These are phyloP conservation scores for Coemansia sp. DNA, from an alignment of 192 early-diverging fungal species.

Conservation along the genomic window DNA sequence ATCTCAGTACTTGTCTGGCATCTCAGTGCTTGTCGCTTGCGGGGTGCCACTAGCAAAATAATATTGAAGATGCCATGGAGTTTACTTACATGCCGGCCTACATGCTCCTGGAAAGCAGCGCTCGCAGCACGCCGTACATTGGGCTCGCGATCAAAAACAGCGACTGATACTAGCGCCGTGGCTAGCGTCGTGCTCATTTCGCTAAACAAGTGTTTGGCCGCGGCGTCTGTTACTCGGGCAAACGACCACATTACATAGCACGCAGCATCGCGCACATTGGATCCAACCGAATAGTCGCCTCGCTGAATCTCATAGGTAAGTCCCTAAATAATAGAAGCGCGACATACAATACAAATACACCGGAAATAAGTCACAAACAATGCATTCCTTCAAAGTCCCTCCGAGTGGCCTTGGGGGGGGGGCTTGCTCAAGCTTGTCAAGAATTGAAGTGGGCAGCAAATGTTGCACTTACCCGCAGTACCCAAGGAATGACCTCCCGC, in stretches of 20 bases:
- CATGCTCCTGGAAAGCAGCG: slow-evolving; percentile 98
- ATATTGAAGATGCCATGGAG: neutral
- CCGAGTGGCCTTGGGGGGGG: too few species aligned
- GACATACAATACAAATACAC: neutral
- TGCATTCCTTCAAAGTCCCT: neutral
- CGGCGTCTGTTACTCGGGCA: slow-evolving; percentile 80
- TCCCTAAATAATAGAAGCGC: slow-evolving; percentile 53
- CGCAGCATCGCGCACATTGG: slow-evolving; percentile 92
- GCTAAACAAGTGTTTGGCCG: slow-evolving; percentile 53
- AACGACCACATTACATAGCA: slow-evolving; percentile 99
- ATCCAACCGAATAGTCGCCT: slow-evolving; percentile 87
- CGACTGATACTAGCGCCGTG: slow-evolving; percentile 71
- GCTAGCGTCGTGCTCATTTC: slow-evolving; percentile 67
- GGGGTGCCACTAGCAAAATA: neutral
- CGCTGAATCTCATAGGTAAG: slow-evolving; percentile 86
- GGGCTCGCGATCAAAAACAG: slow-evolving; percentile 89
- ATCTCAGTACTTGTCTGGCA: neutral
- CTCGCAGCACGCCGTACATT: slow-evolving; percentile 89
- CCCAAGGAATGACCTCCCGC: slow-evolving; percentile 74
- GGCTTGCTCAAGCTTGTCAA: too few species aligned
- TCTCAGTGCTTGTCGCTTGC: too few species aligned
- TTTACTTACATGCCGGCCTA: slow-evolving; percentile 75
- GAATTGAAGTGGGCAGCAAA: too few species aligned
- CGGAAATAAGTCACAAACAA: neutral
- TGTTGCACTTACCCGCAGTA: slow-evolving; percentile 54